phyloP scores from a whole-genome alignment of 2,329 filamentous ascomycete genomes.

The Cladosporium phlei region DNA sequence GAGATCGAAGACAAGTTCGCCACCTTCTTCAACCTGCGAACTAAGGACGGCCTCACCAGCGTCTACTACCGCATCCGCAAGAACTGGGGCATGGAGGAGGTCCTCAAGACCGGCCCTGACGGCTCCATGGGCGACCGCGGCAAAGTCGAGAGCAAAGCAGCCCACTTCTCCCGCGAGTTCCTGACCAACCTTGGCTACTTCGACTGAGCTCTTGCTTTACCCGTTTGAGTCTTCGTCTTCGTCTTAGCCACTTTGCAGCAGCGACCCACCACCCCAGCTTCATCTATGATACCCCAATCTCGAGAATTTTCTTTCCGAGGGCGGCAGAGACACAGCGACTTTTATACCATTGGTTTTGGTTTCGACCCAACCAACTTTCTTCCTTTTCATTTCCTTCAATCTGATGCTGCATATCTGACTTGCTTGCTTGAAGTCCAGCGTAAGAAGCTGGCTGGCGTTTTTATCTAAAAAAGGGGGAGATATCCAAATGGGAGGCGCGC shows the following conservation, averaged over 20 bases:
- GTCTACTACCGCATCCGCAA: constrained; percentile 32
- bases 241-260: too few relatives aligned
- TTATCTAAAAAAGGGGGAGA: background rate
- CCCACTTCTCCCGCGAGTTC: constrained; percentile 27
- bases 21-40: constrained; percentile 18
- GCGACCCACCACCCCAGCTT: background rate
- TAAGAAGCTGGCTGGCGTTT: constrained; percentile 7
- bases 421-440: too few relatives aligned
- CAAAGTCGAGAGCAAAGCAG: constrained; percentile 25
- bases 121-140: constrained; percentile 23
- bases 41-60: constrained; percentile 30
- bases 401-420: too few relatives aligned
- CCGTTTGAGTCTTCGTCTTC: constrained; percentile 3
- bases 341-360: too few relatives aligned
- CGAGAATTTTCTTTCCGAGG: constrained; percentile 1
- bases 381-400: too few relatives aligned
- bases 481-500: constrained; percentile 6
- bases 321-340: constrained; percentile 9
- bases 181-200: constrained; percentile 28
- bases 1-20: constrained; percentile 22
- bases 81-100: constrained; percentile 31
- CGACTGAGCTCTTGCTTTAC: too few relatives aligned
- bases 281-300: constrained; percentile 8
- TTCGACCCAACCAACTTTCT: constrained; percentile 1
- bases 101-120: constrained; percentile 28